Base-by-base conservation (phyloP, 2,329 filamentous ascomycete species). In the Pseudogymnoascus destructans region DNA sequence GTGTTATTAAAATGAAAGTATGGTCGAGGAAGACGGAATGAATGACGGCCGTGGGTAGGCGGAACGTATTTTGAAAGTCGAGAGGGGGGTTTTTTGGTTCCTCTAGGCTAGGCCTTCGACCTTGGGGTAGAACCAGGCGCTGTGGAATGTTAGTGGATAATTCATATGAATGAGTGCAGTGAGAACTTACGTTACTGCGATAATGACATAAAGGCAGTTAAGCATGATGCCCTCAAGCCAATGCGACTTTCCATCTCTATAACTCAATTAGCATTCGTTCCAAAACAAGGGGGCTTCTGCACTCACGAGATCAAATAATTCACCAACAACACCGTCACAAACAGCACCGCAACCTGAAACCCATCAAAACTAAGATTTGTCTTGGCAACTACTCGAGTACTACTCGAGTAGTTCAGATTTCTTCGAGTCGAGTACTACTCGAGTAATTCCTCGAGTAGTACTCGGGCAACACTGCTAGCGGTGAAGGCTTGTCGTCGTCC, bases 301-400 rank as follows among this genome's bases (percentile, higher is more conserved):
- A 46, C 40, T 49, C 78, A 49, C 40, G 40, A 49, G 55, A 95
- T 89, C 42, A 95, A 73, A 68, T 95, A 95, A 69, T 95, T 95
- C 59, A 91, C 87, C 32, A 95, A 77, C 40, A 95, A 80, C 0
- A 89, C 87, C 1, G 88, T 84, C 10, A 93, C 87, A 64, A 95
- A 95, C 38, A 95, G 74, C 38, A 87, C 85, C 19, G 90, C 86
- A 11, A 95, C 84, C 73, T 95, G 89, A 75, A 96, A 96, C 0
- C 84, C 84, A 67, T 87, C 84, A 65, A 87, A 87, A 66, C 80
- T 79, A 4, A 87, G 73, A 6, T 79, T n/a, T n/a, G n/a, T n/a
- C n/a, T n/a, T n/a, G n/a, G n/a, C n/a, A n/a, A n/a, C n/a, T n/a
- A n/a, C n/a, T n/a, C n/a, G n/a, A n/a, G n/a, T n/a, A n/a, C n/a